phyloP scores from a whole-genome alignment of 83 land plant genomes.

The Thuja plicata region DNA sequence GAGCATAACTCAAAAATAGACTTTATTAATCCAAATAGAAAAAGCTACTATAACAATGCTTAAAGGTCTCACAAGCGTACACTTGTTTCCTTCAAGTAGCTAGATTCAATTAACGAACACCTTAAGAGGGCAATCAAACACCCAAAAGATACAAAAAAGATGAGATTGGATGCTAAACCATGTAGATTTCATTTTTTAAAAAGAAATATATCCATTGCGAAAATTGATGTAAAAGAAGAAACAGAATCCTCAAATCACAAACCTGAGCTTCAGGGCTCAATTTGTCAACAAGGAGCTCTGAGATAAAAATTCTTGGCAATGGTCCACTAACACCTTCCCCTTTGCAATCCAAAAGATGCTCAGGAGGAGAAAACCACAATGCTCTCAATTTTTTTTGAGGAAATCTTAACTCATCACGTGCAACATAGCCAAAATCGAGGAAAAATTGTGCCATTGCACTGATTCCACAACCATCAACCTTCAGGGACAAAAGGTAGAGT shows the following conservation, averaged over 20 bases:
- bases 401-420: conserved; percentile 84
- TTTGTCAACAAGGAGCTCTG: conserved; percentile 91
- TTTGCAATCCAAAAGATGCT: conserved; percentile 20
- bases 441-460: conserved; percentile 85
- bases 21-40: neutral
- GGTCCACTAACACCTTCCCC: conserved; percentile 81
- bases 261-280: conserved; percentile 89
- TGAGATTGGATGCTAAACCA: neutral
- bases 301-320: conserved; percentile 92
- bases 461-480: conserved; percentile 95
- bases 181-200: neutral
- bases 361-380: conserved; percentile 94
- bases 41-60: neutral
- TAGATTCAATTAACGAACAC: neutral
- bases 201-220: neutral
- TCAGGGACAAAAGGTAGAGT: conserved; percentile 6
- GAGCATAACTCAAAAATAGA: neutral
- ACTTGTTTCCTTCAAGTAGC: neutral
- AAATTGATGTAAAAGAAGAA: neutral
- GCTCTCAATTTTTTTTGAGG: conserved; percentile 93
- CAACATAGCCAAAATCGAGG: conserved; percentile 77
- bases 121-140: neutral
- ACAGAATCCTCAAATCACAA: neutral
- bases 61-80: neutral
- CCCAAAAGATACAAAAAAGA: neutral